Evolutionary conservation across 148 eudicot genomes (phyloP), one percentile per base, ranked within the genome.

Genomic region (Diospyros kaki): DNA sequence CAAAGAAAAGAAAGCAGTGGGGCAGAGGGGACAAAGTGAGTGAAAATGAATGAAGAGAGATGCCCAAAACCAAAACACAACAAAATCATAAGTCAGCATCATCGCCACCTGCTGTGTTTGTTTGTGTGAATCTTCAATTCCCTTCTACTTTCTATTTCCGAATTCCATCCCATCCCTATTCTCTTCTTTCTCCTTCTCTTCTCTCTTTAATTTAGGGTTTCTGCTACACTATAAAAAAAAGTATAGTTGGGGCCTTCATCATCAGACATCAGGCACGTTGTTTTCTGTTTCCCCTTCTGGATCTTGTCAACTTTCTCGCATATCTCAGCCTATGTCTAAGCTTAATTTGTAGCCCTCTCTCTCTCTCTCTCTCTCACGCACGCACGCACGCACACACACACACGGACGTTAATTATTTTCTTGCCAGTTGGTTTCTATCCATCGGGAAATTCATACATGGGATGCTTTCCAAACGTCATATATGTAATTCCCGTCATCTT

Each of bases 361-460:
- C 58, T 14, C 65, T 12, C 17, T 12, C 43, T 51, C 38, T 40
- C 15, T 6, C 60, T 6, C 9, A 4, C 15, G 1, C 73, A 38
- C 3, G 39, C 10, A 15, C 10, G 1, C 18, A 18, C 43, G 0
- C 28, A 28, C 28, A 0, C 28, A 28, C 28, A 28, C 28, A 28
- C 28, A 28, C 28, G 28, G 0, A 28, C 28, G 28, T 28, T 28
- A 28, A 28, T 28, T 28, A 4, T 63, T 45, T 43, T 45, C 69
- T 55, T 55, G 8, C 14, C 9, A 43, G 15, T 28, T 28, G 28
- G 28, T 60, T 12, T 40, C 17, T 44, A n/a, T 52, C 45, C 48
- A 12, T 67, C 40, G 17, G 71, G 9, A 17, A 42, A 52, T 14
- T n/a, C 38, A 28, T 50, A 78, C 50, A 74, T 82, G 81, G 81